A percentile compares a stretch with the other conserved stretches of the same genome.
Conservation (phyloP, 176 grass and related monocot species). For the Oryza nivara region DNA sequence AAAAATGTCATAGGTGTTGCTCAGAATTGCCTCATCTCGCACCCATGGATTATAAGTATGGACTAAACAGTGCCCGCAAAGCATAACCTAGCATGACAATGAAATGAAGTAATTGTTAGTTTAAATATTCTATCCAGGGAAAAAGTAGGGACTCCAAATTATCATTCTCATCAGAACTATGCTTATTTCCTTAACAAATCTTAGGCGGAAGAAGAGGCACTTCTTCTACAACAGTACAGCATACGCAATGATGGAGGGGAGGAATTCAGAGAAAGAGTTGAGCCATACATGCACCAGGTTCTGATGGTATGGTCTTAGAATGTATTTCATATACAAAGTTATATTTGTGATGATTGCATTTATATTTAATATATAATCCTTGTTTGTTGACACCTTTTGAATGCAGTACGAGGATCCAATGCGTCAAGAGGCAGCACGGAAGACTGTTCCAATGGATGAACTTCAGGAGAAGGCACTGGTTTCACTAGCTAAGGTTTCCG, state of each 20-base stretch:
- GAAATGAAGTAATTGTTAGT: conserved; percentile 5
- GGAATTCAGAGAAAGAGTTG: conserved; percentile 59
- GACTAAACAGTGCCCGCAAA: not conserved
- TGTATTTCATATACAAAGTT: conserved; percentile 26
- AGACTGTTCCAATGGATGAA: conserved; percentile 78
- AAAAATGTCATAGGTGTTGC: not conserved
- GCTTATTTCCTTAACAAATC: conserved; percentile 40
- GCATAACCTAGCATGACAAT: not conserved
- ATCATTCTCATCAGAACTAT: conserved; percentile 7
- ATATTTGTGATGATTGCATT: conserved; percentile 24
- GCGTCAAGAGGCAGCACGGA: conserved; percentile 72
- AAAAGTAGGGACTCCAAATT: conserved; percentile 3
- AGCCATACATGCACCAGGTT: conserved; percentile 74
- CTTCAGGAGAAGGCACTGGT: conserved; percentile 85
- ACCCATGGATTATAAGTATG: not conserved
- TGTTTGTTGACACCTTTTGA: conserved; percentile 23
- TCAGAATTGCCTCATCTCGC: not conserved
- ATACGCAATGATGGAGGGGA: conserved; percentile 50
- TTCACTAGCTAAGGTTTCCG: conserved; percentile 80
- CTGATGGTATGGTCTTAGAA: conserved; percentile 67
- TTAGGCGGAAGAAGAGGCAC: conserved; percentile 90
- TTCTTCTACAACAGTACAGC: conserved; percentile 69
- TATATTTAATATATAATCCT: conserved; percentile 38
- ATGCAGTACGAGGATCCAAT: conserved; percentile 80
- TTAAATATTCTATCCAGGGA: not conserved